Conservation (phyloP, 345 rosid genomes). For the Rhodomyrtus tomentosa region DNA sequence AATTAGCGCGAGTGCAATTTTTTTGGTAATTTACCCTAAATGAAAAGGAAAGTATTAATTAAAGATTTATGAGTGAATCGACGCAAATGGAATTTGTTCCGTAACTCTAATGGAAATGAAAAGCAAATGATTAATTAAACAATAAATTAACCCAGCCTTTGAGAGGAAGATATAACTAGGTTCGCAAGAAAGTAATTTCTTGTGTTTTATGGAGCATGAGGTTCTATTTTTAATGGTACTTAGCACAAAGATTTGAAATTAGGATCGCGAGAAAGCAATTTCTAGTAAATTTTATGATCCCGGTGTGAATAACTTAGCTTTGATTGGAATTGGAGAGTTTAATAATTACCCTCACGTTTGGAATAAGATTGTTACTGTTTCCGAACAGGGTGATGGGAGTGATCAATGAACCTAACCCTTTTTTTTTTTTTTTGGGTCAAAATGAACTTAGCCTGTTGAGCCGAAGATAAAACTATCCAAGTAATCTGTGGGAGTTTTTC, state of each 20-base stretch:
- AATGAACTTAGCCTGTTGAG: neutral
- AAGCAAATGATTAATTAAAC: neutral
- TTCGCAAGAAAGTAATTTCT: neutral
- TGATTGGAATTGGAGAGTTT: rapidly evolving
- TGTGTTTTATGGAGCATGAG: neutral
- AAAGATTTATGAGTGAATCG: neutral
- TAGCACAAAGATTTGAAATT: rapidly evolving
- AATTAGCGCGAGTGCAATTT: neutral
- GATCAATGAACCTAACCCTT: neutral
- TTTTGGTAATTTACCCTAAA: rapidly evolving
- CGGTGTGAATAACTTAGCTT: rapidly evolving
- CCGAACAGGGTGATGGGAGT: rapidly evolving
- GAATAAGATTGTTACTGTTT: neutral
- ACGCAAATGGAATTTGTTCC: too few relatives aligned
- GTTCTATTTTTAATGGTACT: neutral
- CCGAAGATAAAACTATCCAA: neutral
- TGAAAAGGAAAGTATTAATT: neutral
- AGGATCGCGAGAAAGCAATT: neutral
- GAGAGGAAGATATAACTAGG: too few relatives aligned
- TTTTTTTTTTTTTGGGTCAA: too few relatives aligned
- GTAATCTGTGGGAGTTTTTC: rapidly evolving
- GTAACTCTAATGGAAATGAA: neutral
- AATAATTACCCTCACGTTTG: rapidly evolving
- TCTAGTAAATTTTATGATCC: rapidly evolving
- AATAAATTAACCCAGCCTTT: neutral